Evolutionary conservation across 1,284 basidiomycete genomes (phyloP), one percentile per base, ranked within the genome.

Genomic region (Puccinia triticina): DNA sequence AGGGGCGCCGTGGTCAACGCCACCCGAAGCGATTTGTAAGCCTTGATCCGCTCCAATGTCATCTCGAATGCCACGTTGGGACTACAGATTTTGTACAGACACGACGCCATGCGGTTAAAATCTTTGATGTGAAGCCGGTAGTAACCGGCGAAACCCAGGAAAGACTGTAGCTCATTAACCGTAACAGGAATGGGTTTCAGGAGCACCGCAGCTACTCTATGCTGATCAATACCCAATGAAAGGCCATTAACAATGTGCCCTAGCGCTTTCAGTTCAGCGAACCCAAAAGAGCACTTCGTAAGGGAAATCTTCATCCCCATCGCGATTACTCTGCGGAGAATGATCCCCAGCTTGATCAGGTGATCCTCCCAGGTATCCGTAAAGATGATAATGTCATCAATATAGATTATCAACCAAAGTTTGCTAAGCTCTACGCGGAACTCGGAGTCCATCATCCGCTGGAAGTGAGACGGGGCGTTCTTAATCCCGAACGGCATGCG

Each of bases 131-230:
- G 29, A 2, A 50, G 26, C 23, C 71, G 4, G 23, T 73, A 48
- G 29, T 73, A 73, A 40, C 64, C 40, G 2, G 64, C 64, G 40
- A 67, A 67, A 11, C 64, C 64, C 2, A 67, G 46, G 40, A 73
- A 73, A 5, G 3, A 5, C 34, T 50, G 43, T 21, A 73, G 10
- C 26, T 73, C 71, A n/a, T n/a, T n/a, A n/a, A n/a, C n/a, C n/a
- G n/a, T n/a, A n/a, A n/a, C n/a, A n/a, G n/a, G n/a, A n/a, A 21
- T 50, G 5, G 50, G 46, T 55, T 73, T 73, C 2, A 50, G 21
- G 12, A 73, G 34, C 11, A 73, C 71, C 11, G 71, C 71, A 7
- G 71, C 71, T 50, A 73, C 71, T 73, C 29, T 73, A 32, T 73
- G 16, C 29, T 73, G 16, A 50, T 73, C 46, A 12, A 73, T 53